Evolutionary conservation across 164 flowering plant species (phyloP), one percentile per base, ranked within the genome.

Genomic region (Vitis amurensis): DNA sequence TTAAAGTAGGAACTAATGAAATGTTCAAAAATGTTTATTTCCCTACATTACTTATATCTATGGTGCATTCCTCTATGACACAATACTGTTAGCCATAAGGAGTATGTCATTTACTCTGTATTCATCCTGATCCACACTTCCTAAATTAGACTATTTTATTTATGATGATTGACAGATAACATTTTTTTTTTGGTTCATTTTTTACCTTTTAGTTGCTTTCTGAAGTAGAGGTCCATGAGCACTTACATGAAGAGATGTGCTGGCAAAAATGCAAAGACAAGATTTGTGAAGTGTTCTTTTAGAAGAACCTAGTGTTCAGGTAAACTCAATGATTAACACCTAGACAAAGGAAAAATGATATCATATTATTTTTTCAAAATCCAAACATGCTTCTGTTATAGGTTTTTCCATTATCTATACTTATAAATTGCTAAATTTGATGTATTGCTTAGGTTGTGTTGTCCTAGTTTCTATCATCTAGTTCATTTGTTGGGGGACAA

Each of bases 201-300:
- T 61, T 23, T 56, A 49, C 11, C 58, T 55, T 30, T 9, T 47
- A 15, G 11, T 15, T 31, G 1, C 11, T 19, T 50, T 71, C 15
- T 12, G 7, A 75, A 57, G 16, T 63, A 81, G 82, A 78, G 48
- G 59, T 71, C 84, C 8, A 59, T 81, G 14, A 68, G 74, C 37
- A 47, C 68, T 11, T 78, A 78, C 63, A 81, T 81, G 53, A 71
- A 71, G 61, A 81, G 66, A 64, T 74, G 73, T 68, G 77, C 76
- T 52, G 70, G 72, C 53, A 66, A 63, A 61, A 81, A 81, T 74
- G 76, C 82, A 12, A 71, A 56, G 68, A 81, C 82, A 8, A 76
- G 82, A 81, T 68, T 61, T 81, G 44, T 81, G 84, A 80, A 68
- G 61, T 11, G 71, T 74, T 53, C 70, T 81, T 52, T 63, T 76